These are phyloP conservation scores for Aspergillus piperis DNA, from an alignment of 2,329 filamentous ascomycete genomes.

Conservation along the genomic window DNA sequence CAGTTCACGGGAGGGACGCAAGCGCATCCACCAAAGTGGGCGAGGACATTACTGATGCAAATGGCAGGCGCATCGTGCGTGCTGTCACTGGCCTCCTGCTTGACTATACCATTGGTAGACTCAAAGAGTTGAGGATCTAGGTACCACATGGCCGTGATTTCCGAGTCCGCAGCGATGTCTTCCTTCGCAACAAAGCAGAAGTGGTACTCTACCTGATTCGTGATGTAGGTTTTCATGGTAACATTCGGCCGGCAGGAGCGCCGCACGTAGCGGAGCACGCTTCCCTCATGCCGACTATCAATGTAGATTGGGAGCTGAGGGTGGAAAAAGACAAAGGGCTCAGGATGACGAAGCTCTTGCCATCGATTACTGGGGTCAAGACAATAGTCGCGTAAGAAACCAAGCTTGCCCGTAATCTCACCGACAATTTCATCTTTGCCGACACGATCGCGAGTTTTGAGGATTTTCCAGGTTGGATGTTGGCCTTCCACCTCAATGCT, in stretches of 20 bases:
- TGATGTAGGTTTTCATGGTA: constrained; percentile 81
- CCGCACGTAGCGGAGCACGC: constrained; percentile 81
- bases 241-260: constrained; percentile 91
- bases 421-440: constrained; percentile 59
- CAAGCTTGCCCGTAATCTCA: constrained; percentile 77
- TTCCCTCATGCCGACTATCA: constrained; percentile 86
- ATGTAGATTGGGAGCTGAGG: constrained; percentile 87
- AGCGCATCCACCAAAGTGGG: constrained; percentile 53
- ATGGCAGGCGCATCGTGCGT: constrained; percentile 45
- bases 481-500: constrained; percentile 54
- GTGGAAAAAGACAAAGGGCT: constrained; percentile 83
- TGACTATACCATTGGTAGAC: constrained; percentile 42
- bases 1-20: constrained; percentile 44
- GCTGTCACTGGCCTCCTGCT: constrained; percentile 43
- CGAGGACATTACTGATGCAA: constrained; percentile 51
- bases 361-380: constrained; percentile 66
- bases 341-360: constrained; percentile 60
- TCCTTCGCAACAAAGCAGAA: constrained; percentile 90
- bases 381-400: constrained; percentile 72
- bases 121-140: constrained; percentile 44
- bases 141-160: constrained; percentile 54
- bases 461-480: constrained; percentile 67
- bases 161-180: constrained; percentile 62
- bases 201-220: constrained; percentile 75
- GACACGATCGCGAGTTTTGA: constrained; percentile 55